Conservation (phyloP, 179 eudicot genomes). For the Spergularia azorica region DNA sequence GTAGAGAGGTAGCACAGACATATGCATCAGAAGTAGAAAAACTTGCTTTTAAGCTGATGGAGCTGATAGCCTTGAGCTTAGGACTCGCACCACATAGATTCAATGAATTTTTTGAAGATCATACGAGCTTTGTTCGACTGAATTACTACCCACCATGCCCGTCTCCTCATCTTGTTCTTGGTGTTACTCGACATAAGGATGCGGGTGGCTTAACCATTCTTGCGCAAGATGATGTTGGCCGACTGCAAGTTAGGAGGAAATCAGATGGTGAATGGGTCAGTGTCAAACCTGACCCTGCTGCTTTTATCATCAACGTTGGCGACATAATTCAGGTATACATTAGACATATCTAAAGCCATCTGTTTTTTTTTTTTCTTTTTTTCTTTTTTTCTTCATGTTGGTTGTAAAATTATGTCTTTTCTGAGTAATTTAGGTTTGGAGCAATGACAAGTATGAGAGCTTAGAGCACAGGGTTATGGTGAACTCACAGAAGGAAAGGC, state of each 20-base stretch:
- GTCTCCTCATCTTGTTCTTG: constrained; percentile 44
- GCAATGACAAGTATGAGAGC: constrained; percentile 66
- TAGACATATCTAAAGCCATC: neutral
- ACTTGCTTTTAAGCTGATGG: constrained; percentile 39
- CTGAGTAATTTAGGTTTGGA: constrained; percentile 50
- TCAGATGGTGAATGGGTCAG: constrained; percentile 49
- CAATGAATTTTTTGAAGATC: constrained; percentile 34
- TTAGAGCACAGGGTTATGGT: constrained; percentile 72
- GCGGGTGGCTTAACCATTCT: constrained; percentile 46
- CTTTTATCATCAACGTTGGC: constrained; percentile 43
- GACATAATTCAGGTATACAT: constrained; percentile 46
- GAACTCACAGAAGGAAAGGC: constrained; percentile 53
- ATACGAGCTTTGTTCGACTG: constrained; percentile 37
- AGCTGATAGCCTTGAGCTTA: constrained; percentile 46
- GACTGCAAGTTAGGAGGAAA: constrained; percentile 49
- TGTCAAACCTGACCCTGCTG: constrained; percentile 41
- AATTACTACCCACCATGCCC: constrained; percentile 52
- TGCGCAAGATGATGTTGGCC: constrained; percentile 49
- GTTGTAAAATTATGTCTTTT: neutral
- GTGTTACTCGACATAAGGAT: constrained; percentile 51
- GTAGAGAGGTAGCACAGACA: constrained; percentile 28
- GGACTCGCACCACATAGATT: constrained; percentile 30
- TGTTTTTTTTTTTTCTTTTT: neutral
- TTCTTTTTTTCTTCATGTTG: neutral
- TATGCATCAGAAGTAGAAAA: constrained; percentile 36